Conservation (phyloP, 2,329 filamentous ascomycete species). For the Paecilomyces formosus region DNA sequence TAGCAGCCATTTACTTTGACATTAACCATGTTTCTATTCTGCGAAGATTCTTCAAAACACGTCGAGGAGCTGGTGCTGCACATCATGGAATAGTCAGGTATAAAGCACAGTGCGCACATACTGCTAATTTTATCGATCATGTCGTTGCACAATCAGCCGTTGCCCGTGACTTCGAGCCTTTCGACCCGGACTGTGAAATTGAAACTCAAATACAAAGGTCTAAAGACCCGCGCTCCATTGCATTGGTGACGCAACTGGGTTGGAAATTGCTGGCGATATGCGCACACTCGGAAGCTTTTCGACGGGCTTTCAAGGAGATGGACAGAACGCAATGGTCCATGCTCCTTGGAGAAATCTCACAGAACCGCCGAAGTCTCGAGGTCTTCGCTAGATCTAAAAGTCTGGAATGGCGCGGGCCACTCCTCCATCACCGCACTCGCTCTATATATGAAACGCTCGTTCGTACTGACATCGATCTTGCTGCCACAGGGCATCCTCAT, state of each 20-base stretch:
- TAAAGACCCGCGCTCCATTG: background rate
- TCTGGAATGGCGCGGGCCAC: constrained; percentile 16
- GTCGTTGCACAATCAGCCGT: background rate
- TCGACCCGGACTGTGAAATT: background rate
- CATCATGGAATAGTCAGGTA: background rate
- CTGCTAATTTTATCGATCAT: background rate
- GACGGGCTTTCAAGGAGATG: constrained; percentile 4
- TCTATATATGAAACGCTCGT: constrained; percentile 2
- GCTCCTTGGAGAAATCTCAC: constrained; percentile 9
- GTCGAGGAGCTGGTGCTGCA: background rate
- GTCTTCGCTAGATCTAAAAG: constrained; percentile 15
- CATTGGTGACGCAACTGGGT: constrained; percentile 8
- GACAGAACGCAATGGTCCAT: constrained; percentile 7
- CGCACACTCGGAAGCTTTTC: constrained; percentile 18
- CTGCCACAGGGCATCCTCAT: constrained; percentile 9
- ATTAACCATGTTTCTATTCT: background rate
- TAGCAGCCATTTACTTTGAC: background rate
- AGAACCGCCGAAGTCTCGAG: constrained; percentile 16
- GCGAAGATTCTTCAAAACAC: background rate
- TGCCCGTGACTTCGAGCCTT: background rate
- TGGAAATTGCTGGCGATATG: constrained; percentile 22
- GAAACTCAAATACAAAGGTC: background rate
- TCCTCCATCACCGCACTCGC: constrained; percentile 2
- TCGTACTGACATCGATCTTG: constrained; percentile 1
- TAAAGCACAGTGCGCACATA: background rate